Base-by-base conservation (phyloP, 331 rosid genomes). In the Spiraea crenata region DNA sequence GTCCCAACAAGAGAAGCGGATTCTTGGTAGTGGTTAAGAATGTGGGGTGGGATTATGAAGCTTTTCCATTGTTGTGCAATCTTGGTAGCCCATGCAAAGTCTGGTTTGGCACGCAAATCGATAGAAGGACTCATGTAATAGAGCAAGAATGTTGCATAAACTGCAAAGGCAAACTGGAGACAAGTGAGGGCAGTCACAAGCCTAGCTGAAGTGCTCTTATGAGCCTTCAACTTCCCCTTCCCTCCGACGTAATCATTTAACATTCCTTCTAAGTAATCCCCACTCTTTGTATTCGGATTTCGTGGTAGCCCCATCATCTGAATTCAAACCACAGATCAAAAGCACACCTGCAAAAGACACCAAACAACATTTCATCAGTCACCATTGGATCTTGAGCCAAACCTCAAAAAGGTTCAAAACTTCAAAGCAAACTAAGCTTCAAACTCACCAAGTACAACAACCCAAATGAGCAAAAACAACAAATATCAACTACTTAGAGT, bases 261-360 rank as follows among this genome's bases (percentile, higher is more conserved):
- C 99, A 95, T 88, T 49, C 99, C 99, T 55, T 95, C 97, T 74
- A 91, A 82, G 67, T 70, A 84, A 44, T 95, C 96, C 44, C 86
- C 88, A 47, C 92, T 86, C 77, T 76, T 79, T 54, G 57, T 15
- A 0, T 72, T 35, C 5, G 89, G 80, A 65, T 78, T 78, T 45
- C 89, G 83, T 54, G 76, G 77, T 46, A 81, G 62, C 4, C 86
- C 91, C 98, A 84, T 86, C 67, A 55, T 67, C 75, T 34, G 44
- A 39, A 39, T 57, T 70, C n/a, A 57, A 44, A 10, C 42, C 12
- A 9, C 52, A 55, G 25, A 69, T 41, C 48, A 44, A n/a, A 8
- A 40, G 25, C 65, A 72, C 72, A 65, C 84, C 88, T 89, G 77
- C 56, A 78, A 14, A 58, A 65, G 1, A 51, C 31, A 45, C 80